These are phyloP conservation scores for Saprolegnia diclina DNA, from an alignment of 352 stramenopile species.

Conservation along the genomic window DNA sequence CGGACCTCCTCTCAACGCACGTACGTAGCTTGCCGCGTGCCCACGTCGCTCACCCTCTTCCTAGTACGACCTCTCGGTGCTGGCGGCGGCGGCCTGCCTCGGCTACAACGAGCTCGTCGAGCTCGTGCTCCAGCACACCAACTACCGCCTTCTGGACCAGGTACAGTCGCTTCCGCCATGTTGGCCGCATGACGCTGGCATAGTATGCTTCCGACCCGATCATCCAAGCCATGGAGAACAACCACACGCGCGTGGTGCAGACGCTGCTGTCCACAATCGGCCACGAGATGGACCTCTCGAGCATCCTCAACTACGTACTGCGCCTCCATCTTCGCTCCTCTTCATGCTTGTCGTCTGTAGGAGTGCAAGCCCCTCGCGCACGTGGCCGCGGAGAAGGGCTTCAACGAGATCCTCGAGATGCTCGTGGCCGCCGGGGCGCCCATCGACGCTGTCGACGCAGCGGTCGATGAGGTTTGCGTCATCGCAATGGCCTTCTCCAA, in stretches of 20 bases:
- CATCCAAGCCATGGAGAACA: slow-evolving; percentile 6
- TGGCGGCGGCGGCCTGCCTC: not conserved
- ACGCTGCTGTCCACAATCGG: not conserved
- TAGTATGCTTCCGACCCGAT: slow-evolving; percentile 16
- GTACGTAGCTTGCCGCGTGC: not conserved
- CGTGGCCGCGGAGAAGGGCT: not conserved
- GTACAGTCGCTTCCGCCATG: not conserved
- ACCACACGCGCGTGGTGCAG: not conserved
- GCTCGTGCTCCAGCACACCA: not conserved
- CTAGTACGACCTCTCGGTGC: slow-evolving; percentile 1
- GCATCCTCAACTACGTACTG: not conserved
- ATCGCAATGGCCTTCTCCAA: no score
- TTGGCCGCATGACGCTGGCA: not conserved
- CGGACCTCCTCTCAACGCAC: not conserved
- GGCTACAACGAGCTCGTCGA: slow-evolving; percentile 13
- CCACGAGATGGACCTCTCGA: not conserved
- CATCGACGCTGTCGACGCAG: not conserved
- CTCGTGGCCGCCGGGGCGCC: not conserved
- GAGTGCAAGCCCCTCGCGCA: not conserved
- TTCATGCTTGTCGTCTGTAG: not conserved
- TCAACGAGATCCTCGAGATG: slow-evolving; percentile 19
- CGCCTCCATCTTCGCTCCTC: not conserved
- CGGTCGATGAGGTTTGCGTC: no score
- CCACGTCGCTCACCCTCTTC: not conserved
- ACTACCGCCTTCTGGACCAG: not conserved